These are phyloP conservation scores for Lizonia empirigonia DNA, from an alignment of 2,329 filamentous ascomycete genomes.

Conservation along the genomic window DNA sequence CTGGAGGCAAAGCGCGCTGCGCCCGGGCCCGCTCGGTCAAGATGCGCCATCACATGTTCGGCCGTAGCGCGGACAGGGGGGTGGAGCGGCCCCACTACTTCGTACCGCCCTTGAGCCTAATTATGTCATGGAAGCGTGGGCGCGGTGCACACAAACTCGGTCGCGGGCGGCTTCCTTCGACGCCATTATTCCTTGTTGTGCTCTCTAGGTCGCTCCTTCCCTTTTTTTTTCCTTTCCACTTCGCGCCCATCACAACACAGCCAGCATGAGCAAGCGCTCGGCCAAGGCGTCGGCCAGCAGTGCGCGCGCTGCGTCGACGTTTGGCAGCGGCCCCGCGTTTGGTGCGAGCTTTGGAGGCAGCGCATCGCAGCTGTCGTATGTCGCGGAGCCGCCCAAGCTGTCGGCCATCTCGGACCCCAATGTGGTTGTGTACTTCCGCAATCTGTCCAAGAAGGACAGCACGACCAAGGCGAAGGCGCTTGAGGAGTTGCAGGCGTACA, in stretches of 20 bases:
- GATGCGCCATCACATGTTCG: slow-evolving; percentile 17
- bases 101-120: slow-evolving; percentile 6
- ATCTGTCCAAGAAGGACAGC: slow-evolving; percentile 87
- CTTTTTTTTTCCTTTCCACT: slow-evolving; percentile 8
- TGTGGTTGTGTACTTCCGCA: slow-evolving; percentile 89
- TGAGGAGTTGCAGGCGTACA: slow-evolving; percentile 76
- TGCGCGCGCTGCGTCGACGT: slow-evolving; percentile 60
- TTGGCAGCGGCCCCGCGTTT: slow-evolving; percentile 45
- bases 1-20: slow-evolving; percentile 20
- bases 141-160: slow-evolving; percentile 10
- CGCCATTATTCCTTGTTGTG: not conserved
- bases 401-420: slow-evolving; percentile 77
- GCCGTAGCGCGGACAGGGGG: slow-evolving; percentile 7
- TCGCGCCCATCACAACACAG: slow-evolving; percentile 3
- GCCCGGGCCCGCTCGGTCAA: slow-evolving; percentile 3
- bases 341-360: slow-evolving; percentile 55
- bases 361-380: slow-evolving; percentile 77
- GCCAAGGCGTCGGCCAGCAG: slow-evolving; percentile 69
- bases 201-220: slow-evolving; percentile 9
- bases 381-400: slow-evolving; percentile 83
- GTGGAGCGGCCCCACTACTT: slow-evolving; percentile 2
- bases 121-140: slow-evolving; percentile 15
- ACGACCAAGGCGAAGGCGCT: slow-evolving; percentile 90
- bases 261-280: slow-evolving; percentile 62
- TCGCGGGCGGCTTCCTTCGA: not conserved